These are phyloP conservation scores for Neodidymelliopsis sp. DNA, from an alignment of 2,329 filamentous ascomycete genomes.

Conservation along the genomic window DNA sequence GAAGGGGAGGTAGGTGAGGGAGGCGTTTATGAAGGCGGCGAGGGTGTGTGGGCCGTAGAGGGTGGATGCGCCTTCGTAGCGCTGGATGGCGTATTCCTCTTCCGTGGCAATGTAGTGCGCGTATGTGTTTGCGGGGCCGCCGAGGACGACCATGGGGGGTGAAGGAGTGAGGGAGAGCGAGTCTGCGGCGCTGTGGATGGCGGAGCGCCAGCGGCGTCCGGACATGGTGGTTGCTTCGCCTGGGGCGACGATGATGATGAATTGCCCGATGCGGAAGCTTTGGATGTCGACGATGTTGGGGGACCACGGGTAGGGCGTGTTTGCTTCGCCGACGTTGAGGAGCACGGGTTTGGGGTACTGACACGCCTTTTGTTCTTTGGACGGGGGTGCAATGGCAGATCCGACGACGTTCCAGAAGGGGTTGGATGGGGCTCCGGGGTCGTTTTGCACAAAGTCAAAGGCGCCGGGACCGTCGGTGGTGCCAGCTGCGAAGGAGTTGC, in stretches of 20 bases:
- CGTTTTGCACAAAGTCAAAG: conserved; percentile 93
- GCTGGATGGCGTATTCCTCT: conserved; percentile 83
- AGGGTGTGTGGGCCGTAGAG: conserved; percentile 85
- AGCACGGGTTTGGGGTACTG: conserved; percentile 85
- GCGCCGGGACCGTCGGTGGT: conserved; percentile 90
- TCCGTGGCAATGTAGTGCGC: conserved; percentile 81
- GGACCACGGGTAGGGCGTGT: conserved; percentile 81
- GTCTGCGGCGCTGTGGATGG: conserved; percentile 38
- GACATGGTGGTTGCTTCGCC: conserved; percentile 94
- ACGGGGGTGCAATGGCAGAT: conserved; percentile 73
- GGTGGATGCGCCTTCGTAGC: conserved; percentile 94
- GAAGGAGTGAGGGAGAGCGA: no score
- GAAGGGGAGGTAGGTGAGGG: conserved; percentile 74
- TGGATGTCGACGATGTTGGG: conserved; percentile 94
- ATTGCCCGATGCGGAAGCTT: conserved; percentile 80
- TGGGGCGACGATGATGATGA: conserved; percentile 83
- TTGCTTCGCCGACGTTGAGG: conserved; percentile 85
- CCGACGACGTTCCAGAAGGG: conserved; percentile 84
- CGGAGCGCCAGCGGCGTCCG: conserved; percentile 80
- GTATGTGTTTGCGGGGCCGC: conserved; percentile 90
- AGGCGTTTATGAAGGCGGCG: conserved; percentile 86
- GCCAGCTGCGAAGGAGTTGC: conserved; percentile 91
- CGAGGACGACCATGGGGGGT: conserved; percentile 77
- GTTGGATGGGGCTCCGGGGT: conserved; percentile 75
- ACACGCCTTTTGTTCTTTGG: conserved; percentile 73